A percentile compares a stretch with the other conserved stretches of the same genome.
Evolutionary conservation across 805 yeast genomes (phyloP).

Genomic region (Nakazawaea siamensis): DNA sequence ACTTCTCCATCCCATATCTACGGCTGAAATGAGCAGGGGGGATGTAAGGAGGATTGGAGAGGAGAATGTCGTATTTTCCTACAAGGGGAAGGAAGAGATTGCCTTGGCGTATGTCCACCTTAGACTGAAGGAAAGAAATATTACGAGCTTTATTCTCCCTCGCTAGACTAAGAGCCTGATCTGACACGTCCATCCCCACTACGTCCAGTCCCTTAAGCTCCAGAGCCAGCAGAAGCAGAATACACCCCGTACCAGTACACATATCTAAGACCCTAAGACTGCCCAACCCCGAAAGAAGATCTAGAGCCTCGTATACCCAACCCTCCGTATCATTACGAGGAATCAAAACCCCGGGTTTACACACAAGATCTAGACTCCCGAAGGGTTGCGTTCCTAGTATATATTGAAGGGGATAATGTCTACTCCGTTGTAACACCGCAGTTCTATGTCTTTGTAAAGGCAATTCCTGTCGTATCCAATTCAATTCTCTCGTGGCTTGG

Average conservation of each 20-base stretch:
- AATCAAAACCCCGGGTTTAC: slow-evolving; percentile 63
- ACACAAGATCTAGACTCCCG: slow-evolving; percentile 53
- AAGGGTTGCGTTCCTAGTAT: slow-evolving; percentile 84
- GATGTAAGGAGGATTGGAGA: slow-evolving; percentile 92
- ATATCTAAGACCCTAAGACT: slow-evolving; percentile 45
- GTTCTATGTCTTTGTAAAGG: slow-evolving; percentile 33
- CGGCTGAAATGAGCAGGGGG: slow-evolving; percentile 34
- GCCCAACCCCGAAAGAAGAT: slow-evolving; percentile 23
- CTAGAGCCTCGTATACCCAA: no score
- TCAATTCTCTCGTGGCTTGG: slow-evolving; percentile 47
- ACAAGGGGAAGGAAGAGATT: slow-evolving; percentile 14
- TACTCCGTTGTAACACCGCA: slow-evolving; percentile 49
- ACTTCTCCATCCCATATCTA: slow-evolving; percentile 39
- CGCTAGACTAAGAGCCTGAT: slow-evolving; percentile 43
- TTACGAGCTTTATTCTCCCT: slow-evolving; percentile 28
- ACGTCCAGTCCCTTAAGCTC: slow-evolving; percentile 14
- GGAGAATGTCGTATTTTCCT: slow-evolving; percentile 38
- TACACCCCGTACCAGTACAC: slow-evolving; percentile 88
- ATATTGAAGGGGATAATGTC: slow-evolving; percentile 71
- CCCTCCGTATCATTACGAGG: slow-evolving; percentile 97
- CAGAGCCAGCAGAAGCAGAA: slow-evolving; percentile 46
- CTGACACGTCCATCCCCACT: slow-evolving; percentile 50
- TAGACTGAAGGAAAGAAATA: slow-evolving; percentile 1
- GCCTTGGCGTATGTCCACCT: slow-evolving; percentile 14
- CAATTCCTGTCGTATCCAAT: slow-evolving; percentile 57